Percentiles rank a stretch among this genome's conserved stretches.
Conservation (phyloP, 2,329 filamentous ascomycete genomes). For the Fusarium neocosmosporiellum region DNA sequence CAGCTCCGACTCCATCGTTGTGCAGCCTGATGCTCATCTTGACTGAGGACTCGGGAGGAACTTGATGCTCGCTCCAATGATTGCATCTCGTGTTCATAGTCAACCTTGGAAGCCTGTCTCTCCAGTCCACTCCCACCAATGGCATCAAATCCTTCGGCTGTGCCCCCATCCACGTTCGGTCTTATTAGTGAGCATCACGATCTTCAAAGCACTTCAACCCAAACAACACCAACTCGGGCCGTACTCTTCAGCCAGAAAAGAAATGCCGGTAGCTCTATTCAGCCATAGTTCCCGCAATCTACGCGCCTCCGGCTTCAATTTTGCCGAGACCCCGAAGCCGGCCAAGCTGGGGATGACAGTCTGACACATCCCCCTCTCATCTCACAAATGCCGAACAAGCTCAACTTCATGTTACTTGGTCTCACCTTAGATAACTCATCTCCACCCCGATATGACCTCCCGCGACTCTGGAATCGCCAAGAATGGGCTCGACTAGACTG, state of each 20-base stretch:
- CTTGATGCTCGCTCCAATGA: constrained; percentile 7
- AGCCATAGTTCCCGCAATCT: neutral
- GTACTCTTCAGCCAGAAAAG: neutral
- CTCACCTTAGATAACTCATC: constrained; percentile 15
- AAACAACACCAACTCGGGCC: neutral
- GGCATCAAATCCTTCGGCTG: neutral
- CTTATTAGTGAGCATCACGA: neutral
- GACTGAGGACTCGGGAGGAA: neutral
- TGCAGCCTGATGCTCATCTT: constrained; percentile 11
- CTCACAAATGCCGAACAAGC: neutral
- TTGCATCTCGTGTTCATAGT: neutral
- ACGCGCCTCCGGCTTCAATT: constrained; percentile 7
- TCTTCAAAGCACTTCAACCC: neutral
- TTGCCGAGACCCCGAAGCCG: constrained; percentile 22
- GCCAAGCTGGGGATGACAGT: neutral
- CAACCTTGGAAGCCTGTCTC: constrained; percentile 2
- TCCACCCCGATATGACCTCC: constrained; percentile 20
- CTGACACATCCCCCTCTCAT: constrained; percentile 6
- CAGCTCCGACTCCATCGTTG: constrained; percentile 15
- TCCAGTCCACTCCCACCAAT: constrained; percentile 13
- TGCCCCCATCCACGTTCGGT: neutral
- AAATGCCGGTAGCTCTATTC: neutral
- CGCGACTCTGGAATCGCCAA: constrained; percentile 26
- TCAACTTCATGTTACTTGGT: constrained; percentile 8
- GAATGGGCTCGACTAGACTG: constrained; percentile 2